These are phyloP conservation scores for Talaromyces liani DNA, from an alignment of 495 filamentous ascomycete species.

Conservation along the genomic window DNA sequence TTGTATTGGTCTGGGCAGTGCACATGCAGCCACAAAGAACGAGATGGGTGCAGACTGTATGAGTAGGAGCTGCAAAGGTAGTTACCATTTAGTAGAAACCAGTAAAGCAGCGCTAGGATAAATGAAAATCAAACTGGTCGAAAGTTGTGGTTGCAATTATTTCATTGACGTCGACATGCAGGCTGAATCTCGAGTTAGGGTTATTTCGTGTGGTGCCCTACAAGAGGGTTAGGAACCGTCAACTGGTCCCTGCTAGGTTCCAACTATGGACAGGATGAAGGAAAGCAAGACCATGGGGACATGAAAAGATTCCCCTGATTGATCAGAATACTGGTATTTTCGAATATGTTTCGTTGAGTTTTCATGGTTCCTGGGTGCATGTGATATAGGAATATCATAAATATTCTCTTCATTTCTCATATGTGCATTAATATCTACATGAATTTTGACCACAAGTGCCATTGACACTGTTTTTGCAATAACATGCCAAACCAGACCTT, in stretches of 20 bases:
- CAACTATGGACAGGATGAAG: not conserved
- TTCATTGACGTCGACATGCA: not conserved
- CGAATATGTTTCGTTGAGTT: not conserved
- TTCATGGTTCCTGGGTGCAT: not conserved
- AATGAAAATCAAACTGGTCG: too few relatives aligned
- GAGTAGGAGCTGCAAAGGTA: not conserved
- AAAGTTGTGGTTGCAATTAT: not conserved
- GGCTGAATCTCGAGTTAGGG: not conserved
- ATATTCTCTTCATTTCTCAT: not conserved
- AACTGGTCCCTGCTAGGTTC: not conserved
- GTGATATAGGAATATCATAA: not conserved
- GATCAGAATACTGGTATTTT: not conserved
- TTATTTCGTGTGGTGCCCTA: not conserved
- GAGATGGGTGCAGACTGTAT: not conserved
- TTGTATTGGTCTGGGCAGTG: not conserved
- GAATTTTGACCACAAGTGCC: not conserved
- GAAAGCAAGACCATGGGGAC: not conserved
- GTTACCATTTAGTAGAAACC: not conserved
- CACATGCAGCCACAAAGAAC: not conserved
- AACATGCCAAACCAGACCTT: not conserved
- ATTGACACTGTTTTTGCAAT: not conserved
- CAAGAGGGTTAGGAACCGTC: not conserved
- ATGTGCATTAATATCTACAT: slow-evolving; percentile 3
- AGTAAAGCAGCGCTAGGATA: too few relatives aligned
- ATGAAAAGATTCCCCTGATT: too few relatives aligned